These are phyloP conservation scores for Umbelopsis sp. DNA, from an alignment of 192 early-diverging fungal species.

Conservation along the genomic window DNA sequence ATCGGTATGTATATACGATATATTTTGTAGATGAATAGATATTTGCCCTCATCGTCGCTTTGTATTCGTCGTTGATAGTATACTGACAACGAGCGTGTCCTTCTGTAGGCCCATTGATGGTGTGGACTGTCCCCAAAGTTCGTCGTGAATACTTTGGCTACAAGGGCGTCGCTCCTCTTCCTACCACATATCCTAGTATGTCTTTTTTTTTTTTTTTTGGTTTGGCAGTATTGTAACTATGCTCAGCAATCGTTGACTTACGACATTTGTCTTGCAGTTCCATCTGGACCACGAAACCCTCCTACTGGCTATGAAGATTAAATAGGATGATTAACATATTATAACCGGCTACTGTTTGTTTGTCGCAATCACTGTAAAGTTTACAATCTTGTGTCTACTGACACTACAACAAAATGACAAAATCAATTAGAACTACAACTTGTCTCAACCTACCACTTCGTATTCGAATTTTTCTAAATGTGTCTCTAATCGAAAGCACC, in stretches of 20 bases:
- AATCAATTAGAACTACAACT: not conserved
- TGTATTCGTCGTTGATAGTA: not conserved
- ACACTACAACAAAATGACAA: constrained; percentile 4
- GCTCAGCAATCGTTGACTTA: not conserved
- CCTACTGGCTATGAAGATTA: constrained; percentile 42
- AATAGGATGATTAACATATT: constrained; percentile 12
- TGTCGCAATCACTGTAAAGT: constrained; percentile 17
- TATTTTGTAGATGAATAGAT: not conserved
- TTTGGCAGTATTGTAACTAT: too few relatives aligned
- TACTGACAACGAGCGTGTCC: constrained; percentile 5
- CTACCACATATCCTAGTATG: constrained; percentile 40
- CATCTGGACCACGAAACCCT: constrained; percentile 33
- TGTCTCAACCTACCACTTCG: too few relatives aligned
- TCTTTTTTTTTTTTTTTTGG: not conserved
- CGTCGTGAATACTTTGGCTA: constrained; percentile 42
- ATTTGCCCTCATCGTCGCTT: not conserved
- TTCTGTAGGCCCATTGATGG: constrained; percentile 35
- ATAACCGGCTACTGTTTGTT: constrained; percentile 19
- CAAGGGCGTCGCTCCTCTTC: constrained; percentile 34
- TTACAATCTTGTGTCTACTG: constrained; percentile 14
- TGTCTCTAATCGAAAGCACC: too few relatives aligned
- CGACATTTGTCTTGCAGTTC: constrained; percentile 26
- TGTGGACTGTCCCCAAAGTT: constrained; percentile 37
- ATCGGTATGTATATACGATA: constrained; percentile 24
- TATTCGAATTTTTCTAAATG: too few relatives aligned